phyloP scores from a whole-genome alignment of 2,329 filamentous ascomycete genomes.

The Aspergillus brunneoviolaceus region DNA sequence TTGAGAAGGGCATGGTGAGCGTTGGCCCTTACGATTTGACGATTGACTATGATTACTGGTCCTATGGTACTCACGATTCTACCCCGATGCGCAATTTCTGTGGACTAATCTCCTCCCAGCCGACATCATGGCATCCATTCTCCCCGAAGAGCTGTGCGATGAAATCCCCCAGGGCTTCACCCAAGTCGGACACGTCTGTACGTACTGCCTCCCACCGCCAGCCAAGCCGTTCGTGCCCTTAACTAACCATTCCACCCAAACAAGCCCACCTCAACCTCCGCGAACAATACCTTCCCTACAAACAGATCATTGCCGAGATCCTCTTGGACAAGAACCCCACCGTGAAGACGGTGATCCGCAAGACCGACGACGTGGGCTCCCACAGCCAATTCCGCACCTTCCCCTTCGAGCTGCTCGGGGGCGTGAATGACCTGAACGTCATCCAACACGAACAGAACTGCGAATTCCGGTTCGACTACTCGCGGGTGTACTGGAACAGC shows the following conservation, averaged over 20 bases:
- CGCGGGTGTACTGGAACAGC: slow-evolving; percentile 97
- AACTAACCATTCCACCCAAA: slow-evolving; percentile 14
- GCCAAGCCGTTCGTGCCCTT: background rate
- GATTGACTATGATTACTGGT: slow-evolving; percentile 84
- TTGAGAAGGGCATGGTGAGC: slow-evolving; percentile 65
- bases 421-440: slow-evolving; percentile 79
- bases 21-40: slow-evolving; percentile 73
- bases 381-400: slow-evolving; percentile 90
- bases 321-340: slow-evolving; percentile 83
- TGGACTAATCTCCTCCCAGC: slow-evolving; percentile 46
- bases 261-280: slow-evolving; percentile 86
- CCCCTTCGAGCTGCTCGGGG: slow-evolving; percentile 83
- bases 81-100: background rate
- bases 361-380: slow-evolving; percentile 81
- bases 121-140: slow-evolving; percentile 77
- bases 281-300: slow-evolving; percentile 79
- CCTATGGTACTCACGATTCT: slow-evolving; percentile 59
- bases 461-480: slow-evolving; percentile 88
- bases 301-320: slow-evolving; percentile 78
- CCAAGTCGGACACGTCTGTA: slow-evolving; percentile 81
- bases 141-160: slow-evolving; percentile 75
- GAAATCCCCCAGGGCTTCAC: slow-evolving; percentile 86
- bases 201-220: slow-evolving; percentile 26
- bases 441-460: slow-evolving; percentile 79
- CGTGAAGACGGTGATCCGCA: slow-evolving; percentile 92